A percentile compares a stretch with the other conserved stretches of the same genome.
These are phyloP conservation scores for Candida insectorum DNA, from an alignment of 805 yeast genomes.

Conservation along the genomic window DNA sequence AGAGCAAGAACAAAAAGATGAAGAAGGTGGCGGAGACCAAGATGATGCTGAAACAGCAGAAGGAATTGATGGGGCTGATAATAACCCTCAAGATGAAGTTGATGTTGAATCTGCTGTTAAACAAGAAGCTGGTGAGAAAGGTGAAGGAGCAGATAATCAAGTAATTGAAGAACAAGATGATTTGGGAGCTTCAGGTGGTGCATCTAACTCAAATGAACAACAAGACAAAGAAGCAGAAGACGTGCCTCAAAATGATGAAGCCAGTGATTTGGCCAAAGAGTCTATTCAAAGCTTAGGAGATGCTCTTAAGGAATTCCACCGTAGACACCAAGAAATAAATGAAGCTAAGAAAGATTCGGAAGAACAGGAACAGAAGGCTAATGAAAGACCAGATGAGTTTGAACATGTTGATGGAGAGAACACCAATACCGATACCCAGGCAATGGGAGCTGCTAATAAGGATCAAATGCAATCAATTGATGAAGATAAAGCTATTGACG, in stretches of 20 bases:
- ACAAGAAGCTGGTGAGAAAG: constrained; percentile 57
- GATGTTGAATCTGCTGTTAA: constrained; percentile 59
- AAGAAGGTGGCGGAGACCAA: constrained; percentile 36
- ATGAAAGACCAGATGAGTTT: constrained; percentile 78
- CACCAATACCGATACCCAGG: constrained; percentile 80
- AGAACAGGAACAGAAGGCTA: constrained; percentile 49
- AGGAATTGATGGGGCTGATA: constrained; percentile 53
- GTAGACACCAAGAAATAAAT: constrained; percentile 82
- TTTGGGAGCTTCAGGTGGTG: constrained; percentile 64
- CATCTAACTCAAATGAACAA: constrained; percentile 39
- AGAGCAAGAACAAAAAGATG: constrained; percentile 33
- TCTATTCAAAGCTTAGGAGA: constrained; percentile 89
- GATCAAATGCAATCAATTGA: constrained; percentile 76
- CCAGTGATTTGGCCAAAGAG: constrained; percentile 68
- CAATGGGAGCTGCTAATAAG: constrained; percentile 82
- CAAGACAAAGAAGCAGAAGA: constrained; percentile 37
- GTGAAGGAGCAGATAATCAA: constrained; percentile 58
- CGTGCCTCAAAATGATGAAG: constrained; percentile 42
- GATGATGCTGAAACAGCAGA: constrained; percentile 35
- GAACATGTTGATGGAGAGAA: constrained; percentile 81
- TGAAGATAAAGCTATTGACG: constrained; percentile 80
- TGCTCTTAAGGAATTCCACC: constrained; percentile 85
- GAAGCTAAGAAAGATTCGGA: constrained; percentile 59
- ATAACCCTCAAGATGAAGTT: constrained; percentile 42
- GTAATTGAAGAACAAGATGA: constrained; percentile 60